Conservation (phyloP, 805 yeast genomes). For the Kregervanrija delftensis region DNA sequence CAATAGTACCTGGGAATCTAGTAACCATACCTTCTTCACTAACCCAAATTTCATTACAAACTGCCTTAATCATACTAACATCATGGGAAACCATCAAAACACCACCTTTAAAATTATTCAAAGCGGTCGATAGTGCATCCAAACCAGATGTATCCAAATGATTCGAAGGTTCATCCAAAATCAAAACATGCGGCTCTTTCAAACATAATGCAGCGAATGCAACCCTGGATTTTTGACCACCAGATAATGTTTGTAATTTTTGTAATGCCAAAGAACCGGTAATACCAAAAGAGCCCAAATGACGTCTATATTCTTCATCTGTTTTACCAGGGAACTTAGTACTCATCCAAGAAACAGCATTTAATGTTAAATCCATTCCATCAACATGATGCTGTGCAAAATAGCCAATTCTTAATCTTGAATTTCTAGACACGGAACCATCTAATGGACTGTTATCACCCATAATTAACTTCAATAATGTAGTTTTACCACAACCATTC, state of each 20-base stretch:
- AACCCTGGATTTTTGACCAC: conserved; percentile 98
- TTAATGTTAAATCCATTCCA: conserved; percentile 79
- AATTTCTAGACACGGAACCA: conserved; percentile 78
- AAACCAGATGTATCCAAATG: conserved; percentile 97
- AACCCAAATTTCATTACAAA: conserved; percentile 93
- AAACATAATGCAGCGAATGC: conserved; percentile 95
- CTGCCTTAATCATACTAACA: conserved; percentile 80
- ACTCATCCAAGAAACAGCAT: conserved; percentile 95
- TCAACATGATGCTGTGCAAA: conserved; percentile 99
- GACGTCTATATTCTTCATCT: conserved; percentile 95
- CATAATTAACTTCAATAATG: conserved; percentile 79
- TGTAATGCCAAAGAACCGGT: conserved; percentile 92
- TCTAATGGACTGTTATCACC: conserved; percentile 65
- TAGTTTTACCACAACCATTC: conserved; percentile 98
- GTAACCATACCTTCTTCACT: conserved; percentile 79
- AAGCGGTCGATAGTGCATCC: conserved; percentile 90
- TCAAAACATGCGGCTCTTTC: conserved; percentile 81
- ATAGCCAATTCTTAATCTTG: conserved; percentile 87
- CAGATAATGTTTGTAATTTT: conserved; percentile 82
- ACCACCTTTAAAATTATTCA: conserved; percentile 88
- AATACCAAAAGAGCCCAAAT: conserved; percentile 94
- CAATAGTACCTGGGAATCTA: conserved; percentile 75
- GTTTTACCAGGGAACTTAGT: conserved; percentile 83
- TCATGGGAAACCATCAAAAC: conserved; percentile 97
- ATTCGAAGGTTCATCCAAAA: conserved; percentile 96